phyloP scores from a whole-genome alignment of 2,329 filamentous ascomycete species.

The Lachnellula cervina region DNA sequence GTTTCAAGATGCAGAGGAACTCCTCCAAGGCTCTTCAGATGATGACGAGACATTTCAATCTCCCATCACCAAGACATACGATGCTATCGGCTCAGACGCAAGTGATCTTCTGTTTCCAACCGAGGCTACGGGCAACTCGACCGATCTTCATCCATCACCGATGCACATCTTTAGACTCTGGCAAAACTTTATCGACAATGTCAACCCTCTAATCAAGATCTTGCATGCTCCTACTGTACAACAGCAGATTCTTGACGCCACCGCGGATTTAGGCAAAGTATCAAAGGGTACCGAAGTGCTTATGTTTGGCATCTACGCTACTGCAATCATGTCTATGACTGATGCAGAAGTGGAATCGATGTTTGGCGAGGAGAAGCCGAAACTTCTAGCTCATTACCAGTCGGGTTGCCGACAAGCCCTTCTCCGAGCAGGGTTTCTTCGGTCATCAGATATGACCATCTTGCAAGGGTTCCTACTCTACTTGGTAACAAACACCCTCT shows the following conservation, averaged over 20 bases:
- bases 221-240: slow-evolving; percentile 64
- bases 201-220: slow-evolving; percentile 64
- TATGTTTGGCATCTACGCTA: slow-evolving; percentile 62
- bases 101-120: slow-evolving; percentile 45
- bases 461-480: slow-evolving; percentile 66
- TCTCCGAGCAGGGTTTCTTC: slow-evolving; percentile 60
- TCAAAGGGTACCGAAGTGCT: slow-evolving; percentile 55
- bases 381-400: slow-evolving; percentile 50
- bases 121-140: slow-evolving; percentile 37
- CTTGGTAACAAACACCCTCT: slow-evolving; percentile 46
- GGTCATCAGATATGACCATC: slow-evolving; percentile 58
- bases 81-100: slow-evolving; percentile 18
- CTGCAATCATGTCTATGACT: slow-evolving; percentile 53
- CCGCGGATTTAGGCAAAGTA: slow-evolving; percentile 42
- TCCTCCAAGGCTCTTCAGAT: slow-evolving; percentile 31
- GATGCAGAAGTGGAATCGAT: slow-evolving; percentile 48
- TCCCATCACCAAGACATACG: slow-evolving; percentile 26
- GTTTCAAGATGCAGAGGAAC: slow-evolving; percentile 30
- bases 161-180: slow-evolving; percentile 61
- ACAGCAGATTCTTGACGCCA: slow-evolving; percentile 58
- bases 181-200: slow-evolving; percentile 66
- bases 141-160: slow-evolving; percentile 48
- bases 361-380: slow-evolving; percentile 49
- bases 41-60: slow-evolving; percentile 18
- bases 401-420: slow-evolving; percentile 59